phyloP scores from a whole-genome alignment of 2,329 filamentous ascomycete genomes.

The Trichoderma guizhouense region DNA sequence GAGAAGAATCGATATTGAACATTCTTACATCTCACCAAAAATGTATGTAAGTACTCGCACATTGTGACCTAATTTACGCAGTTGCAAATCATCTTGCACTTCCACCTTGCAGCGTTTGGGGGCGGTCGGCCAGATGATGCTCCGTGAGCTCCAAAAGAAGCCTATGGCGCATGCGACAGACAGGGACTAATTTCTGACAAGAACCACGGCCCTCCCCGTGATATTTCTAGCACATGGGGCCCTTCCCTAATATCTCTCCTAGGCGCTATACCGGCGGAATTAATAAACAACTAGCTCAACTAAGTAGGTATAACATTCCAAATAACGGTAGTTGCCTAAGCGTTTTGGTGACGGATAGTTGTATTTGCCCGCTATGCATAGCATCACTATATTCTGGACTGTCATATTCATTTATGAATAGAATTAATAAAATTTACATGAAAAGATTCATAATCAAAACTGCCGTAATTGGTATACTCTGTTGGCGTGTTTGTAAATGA shows the following conservation, averaged over 20 bases:
- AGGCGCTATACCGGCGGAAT: background rate
- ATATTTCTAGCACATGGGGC: background rate
- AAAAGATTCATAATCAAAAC: background rate
- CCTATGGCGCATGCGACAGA: background rate
- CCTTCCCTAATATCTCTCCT: background rate
- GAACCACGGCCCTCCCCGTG: background rate
- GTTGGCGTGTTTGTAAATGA: background rate
- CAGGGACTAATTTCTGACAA: constrained; percentile 7
- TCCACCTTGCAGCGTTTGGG: background rate
- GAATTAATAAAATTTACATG: background rate
- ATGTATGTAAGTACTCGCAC: background rate
- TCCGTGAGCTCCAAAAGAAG: background rate
- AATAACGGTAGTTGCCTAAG: background rate
- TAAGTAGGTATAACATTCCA: background rate
- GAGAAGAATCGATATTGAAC: background rate
- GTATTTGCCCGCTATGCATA: background rate
- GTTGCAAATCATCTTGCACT: background rate
- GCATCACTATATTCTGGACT: background rate
- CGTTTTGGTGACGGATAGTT: background rate
- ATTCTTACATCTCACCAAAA: background rate
- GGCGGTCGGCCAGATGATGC: constrained; percentile 5
- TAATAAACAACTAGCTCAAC: background rate
- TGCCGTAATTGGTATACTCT: background rate
- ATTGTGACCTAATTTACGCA: background rate
- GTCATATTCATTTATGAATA: background rate